phyloP scores from a whole-genome alignment of 2,329 filamentous ascomycete genomes.

The Fusarium sp. region DNA sequence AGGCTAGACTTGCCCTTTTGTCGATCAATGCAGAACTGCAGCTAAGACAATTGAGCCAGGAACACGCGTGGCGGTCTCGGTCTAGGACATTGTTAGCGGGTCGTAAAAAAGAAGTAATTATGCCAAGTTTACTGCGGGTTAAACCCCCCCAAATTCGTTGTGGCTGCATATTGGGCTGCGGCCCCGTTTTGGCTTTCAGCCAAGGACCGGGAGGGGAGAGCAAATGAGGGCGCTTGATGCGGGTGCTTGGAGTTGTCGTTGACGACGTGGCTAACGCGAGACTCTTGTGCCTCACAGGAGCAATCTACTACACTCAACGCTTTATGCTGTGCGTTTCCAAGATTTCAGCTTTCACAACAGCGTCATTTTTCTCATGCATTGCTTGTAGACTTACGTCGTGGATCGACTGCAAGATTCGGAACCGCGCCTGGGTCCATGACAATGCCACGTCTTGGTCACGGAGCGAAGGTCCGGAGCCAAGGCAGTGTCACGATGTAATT shows the following conservation, averaged over 20 bases:
- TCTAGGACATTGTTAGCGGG: background rate
- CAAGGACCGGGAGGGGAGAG: background rate
- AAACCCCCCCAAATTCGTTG: background rate
- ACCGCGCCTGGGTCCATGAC: background rate
- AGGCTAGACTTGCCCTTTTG: background rate
- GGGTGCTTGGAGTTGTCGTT: background rate
- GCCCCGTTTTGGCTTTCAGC: background rate
- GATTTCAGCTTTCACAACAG: background rate
- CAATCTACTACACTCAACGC: background rate
- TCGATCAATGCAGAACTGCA: conserved; percentile 5
- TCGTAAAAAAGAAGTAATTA: background rate
- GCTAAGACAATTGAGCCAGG: background rate
- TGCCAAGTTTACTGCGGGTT: background rate
- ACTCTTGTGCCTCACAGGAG: background rate
- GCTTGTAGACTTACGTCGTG: background rate
- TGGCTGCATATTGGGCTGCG: background rate
- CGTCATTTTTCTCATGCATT: background rate
- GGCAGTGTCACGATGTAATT: background rate
- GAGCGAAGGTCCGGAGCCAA: background rate
- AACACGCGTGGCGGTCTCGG: conserved; percentile 3
- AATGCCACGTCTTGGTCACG: background rate
- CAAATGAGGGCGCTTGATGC: background rate
- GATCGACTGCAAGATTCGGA: background rate
- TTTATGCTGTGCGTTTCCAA: background rate
- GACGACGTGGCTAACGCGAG: conserved; percentile 27